A percentile compares a stretch with the other conserved stretches of the same genome.
Evolutionary conservation across 495 filamentous ascomycete genomes (phyloP).

Genomic region (Penicillium malachiteum): DNA sequence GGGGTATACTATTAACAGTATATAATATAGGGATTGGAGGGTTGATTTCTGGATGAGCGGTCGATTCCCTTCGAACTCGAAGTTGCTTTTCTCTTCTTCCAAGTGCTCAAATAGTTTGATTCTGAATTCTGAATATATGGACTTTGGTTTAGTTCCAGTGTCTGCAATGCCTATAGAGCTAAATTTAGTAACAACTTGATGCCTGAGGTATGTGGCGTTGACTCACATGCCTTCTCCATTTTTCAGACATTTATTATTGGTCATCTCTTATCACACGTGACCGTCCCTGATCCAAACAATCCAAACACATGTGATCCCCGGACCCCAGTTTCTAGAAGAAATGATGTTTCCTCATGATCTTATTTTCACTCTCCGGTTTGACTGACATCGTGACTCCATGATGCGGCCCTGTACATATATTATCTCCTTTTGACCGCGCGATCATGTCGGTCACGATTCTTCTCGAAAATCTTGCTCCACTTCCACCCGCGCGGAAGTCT

Average conservation of each 20-base stretch:
- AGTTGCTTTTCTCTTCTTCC: no score
- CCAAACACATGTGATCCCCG: not conserved
- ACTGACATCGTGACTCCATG: not conserved
- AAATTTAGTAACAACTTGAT: not conserved
- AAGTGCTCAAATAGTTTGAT: no score
- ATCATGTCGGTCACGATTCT: slow-evolving; percentile 22
- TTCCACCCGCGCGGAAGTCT: not conserved
- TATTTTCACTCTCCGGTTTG: no score
- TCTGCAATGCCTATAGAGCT: no score
- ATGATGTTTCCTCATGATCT: not conserved
- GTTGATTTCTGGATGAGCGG: no score
- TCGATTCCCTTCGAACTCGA: no score
- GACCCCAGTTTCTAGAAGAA: not conserved
- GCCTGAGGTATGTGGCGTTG: not conserved
- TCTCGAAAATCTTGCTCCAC: not conserved
- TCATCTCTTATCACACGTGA: slow-evolving; percentile 1
- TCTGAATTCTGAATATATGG: no score
- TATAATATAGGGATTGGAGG: no score
- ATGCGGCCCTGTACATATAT: slow-evolving; percentile 4
- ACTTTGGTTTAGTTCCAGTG: no score
- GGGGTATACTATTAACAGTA: no score
- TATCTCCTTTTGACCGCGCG: slow-evolving; percentile 1
- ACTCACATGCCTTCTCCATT: not conserved
- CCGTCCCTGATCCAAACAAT: not conserved
- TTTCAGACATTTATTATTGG: not conserved